These are phyloP conservation scores for Melaleuca quinquenervia DNA, from an alignment of 345 rosid species.

Conservation along the genomic window DNA sequence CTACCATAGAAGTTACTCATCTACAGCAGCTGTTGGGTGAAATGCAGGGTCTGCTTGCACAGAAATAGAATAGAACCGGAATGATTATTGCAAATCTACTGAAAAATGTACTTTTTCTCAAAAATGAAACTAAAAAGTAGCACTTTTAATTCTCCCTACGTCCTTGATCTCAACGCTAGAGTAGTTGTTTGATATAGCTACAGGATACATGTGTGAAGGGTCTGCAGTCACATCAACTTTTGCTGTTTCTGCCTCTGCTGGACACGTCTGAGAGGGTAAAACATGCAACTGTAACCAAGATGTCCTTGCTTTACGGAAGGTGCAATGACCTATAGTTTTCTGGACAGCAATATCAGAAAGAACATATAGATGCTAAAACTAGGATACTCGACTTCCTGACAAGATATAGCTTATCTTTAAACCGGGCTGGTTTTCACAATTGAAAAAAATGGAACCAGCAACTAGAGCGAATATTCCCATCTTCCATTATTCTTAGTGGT, in stretches of 20 bases:
- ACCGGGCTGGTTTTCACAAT: neutral
- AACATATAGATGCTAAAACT: neutral
- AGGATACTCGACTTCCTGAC: neutral
- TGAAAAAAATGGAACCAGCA: neutral
- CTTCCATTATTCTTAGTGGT: neutral
- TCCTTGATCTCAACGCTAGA: neutral
- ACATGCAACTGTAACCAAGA: neutral
- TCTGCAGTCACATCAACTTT: neutral
- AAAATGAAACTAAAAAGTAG: neutral
- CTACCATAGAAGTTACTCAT: neutral
- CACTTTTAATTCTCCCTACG: neutral
- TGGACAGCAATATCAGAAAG: neutral
- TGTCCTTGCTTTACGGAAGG: neutral
- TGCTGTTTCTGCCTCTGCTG: neutral
- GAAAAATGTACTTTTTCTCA: neutral
- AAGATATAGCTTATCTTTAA: neutral
- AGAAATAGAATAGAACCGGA: neutral
- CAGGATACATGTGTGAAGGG: neutral
- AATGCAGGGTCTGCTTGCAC: neutral
- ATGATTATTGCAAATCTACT: neutral
- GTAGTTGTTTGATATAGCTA: neutral
- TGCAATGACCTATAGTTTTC: neutral
- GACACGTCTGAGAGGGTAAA: neutral
- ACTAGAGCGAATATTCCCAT: neutral
- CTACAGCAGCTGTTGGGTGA: neutral